Evolutionary conservation across 768 basidiomycete genomes (phyloP), one percentile per base, ranked within the genome.

Genomic region (Panaeolus cyanescens): DNA sequence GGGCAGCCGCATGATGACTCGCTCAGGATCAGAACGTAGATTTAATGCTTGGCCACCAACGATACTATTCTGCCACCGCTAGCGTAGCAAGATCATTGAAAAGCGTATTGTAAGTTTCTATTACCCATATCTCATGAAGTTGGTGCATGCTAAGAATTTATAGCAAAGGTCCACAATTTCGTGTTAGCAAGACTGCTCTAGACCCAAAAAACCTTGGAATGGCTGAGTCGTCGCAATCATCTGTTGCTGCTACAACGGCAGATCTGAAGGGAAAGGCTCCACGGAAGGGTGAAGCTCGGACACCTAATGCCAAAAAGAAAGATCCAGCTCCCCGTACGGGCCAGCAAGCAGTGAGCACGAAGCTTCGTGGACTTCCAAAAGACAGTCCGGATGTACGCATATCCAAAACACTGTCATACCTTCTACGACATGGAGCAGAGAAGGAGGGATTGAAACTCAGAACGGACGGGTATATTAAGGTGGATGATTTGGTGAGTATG

Each of bases 371-470:
- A 15, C 74, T 80, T 19, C 82, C 83, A 0, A 79, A 73, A 54
- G 93, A 96, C 66, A 77, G 85, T 3, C 86, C 85, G 0, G 86
- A 90, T 54, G 84, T 91, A 5, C 82, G 86, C 10, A 67, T 92
- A 13, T 94, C 92, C 13, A 98, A 97, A 74, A 92, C 92, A 0
- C 76, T 99, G 8, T 90, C 95, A 0, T 98, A 91, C 84, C 78
- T 99, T 25, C 84, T 99, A n/a, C 85, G 96, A 3, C 96, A 99
- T 72, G 93, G 91, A 0, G 94, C 95, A 19, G 79, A 85, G 64
- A 85, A 84, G 34, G 89, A 96, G 62, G 85, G 88, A 0, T 70
- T 98, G 4, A 68, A 77, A 4, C 90, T 98, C 78, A 85, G 96
- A 7, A 69, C 80, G 31, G 96, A 98, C 68, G 96, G 96, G 15